Conservation (phyloP, 208 protist species). For the Phytomonas sp. region DNA sequence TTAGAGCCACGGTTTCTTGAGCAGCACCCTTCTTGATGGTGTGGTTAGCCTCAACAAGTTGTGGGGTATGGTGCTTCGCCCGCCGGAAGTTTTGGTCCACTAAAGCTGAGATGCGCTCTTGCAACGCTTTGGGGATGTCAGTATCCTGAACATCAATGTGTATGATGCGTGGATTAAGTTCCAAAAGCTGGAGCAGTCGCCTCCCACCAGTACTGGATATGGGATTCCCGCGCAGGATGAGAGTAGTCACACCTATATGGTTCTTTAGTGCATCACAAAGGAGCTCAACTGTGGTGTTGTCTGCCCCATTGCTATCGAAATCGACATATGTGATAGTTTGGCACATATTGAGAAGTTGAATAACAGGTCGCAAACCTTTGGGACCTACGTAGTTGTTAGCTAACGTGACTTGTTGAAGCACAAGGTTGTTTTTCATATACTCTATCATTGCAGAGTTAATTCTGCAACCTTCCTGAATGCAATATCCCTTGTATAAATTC, state of each 20-base stretch:
- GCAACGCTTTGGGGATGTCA: constrained; percentile 67
- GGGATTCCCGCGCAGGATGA: constrained; percentile 75
- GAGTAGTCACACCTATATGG: constrained; percentile 53
- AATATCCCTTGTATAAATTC: constrained; percentile 64
- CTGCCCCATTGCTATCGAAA: constrained; percentile 74
- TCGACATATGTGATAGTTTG: constrained; percentile 71
- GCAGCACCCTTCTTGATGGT: not conserved
- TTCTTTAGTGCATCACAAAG: constrained; percentile 57
- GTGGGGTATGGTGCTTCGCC: constrained; percentile 10
- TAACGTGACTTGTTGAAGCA: constrained; percentile 40
- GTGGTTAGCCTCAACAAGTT: constrained; percentile 14
- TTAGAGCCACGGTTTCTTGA: not conserved
- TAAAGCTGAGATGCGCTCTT: constrained; percentile 46
- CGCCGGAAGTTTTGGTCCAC: constrained; percentile 30
- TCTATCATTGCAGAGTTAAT: constrained; percentile 75
- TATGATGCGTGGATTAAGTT: constrained; percentile 63
- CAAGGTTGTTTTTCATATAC: constrained; percentile 39
- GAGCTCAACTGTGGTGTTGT: constrained; percentile 56
- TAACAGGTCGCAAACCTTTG: constrained; percentile 71
- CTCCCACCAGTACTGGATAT: constrained; percentile 72
- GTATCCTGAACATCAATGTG: constrained; percentile 60
- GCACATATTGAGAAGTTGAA: constrained; percentile 73
- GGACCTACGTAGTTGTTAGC: constrained; percentile 84
- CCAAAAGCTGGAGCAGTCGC: constrained; percentile 59
- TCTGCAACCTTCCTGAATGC: constrained; percentile 63